Conservation (phyloP, 176 grass and related monocot genomes). For the Pharus latifolius region DNA sequence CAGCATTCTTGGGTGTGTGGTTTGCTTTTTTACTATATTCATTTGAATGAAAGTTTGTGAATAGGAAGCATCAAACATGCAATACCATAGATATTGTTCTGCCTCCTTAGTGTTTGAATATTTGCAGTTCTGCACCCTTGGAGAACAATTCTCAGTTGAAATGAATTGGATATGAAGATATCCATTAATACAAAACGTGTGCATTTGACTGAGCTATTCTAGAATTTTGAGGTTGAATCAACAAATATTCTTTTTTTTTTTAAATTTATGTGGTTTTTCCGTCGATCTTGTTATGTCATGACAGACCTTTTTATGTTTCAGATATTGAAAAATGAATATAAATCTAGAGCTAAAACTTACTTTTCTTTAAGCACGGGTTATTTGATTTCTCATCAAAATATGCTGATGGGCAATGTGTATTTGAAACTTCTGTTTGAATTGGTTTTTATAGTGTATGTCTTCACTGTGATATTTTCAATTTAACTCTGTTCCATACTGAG, state of each 20-base stretch:
- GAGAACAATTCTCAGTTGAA: not conserved
- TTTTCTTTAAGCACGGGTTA: not conserved
- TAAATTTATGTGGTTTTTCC: not conserved
- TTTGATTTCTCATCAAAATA: constrained; percentile 2
- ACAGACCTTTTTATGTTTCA: not conserved
- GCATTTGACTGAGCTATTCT: not conserved
- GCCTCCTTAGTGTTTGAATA: not conserved
- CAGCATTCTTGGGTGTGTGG: not conserved
- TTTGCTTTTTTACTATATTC: too few species aligned
- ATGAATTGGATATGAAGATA: not conserved
- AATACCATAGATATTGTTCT: not conserved
- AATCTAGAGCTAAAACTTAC: not conserved
- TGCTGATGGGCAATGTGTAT: not conserved
- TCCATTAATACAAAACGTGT: not conserved
- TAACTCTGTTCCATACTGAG: not conserved
- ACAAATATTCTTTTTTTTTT: not conserved
- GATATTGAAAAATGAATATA: too few species aligned
- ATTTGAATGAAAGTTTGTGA: not conserved
- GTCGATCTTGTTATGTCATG: not conserved
- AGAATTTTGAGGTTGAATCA: not conserved
- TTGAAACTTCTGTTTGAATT: not conserved
- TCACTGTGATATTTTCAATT: not conserved
- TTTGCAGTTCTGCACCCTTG: not conserved
- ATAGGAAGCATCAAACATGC: not conserved
- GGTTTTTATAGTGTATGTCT: too few species aligned